Percentiles rank a stretch among this genome's conserved stretches.
phyloP scores from a whole-genome alignment of 345 rosid species.

The Camelina sativa region DNA sequence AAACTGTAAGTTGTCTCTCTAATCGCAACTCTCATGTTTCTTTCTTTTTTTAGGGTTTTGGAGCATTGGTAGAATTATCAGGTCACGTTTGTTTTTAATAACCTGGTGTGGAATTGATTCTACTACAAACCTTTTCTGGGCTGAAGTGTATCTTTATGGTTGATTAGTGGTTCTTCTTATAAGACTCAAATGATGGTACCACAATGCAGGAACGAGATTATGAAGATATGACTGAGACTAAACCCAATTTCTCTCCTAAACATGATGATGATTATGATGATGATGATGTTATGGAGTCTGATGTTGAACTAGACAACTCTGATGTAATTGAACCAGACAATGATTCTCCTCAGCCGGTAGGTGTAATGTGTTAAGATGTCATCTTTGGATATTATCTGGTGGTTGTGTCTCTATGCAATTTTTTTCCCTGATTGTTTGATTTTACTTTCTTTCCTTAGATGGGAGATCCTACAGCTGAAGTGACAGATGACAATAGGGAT shows the following conservation, averaged over 20 bases:
- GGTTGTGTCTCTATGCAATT: constrained; percentile 7
- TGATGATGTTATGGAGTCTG: constrained; percentile 60
- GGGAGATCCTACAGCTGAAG: constrained; percentile 68
- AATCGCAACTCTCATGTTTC: not conserved
- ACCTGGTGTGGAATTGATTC: not conserved
- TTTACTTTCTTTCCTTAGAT: constrained; percentile 52
- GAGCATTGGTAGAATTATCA: not conserved
- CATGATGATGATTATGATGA: constrained; percentile 45
- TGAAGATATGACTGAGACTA: constrained; percentile 52
- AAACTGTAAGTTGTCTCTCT: constrained; percentile 51
- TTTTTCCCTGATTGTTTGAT: constrained; percentile 14
- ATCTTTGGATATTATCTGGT: constrained; percentile 15
- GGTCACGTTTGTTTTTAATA: not conserved
- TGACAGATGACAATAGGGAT: constrained; percentile 72
- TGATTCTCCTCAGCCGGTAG: constrained; percentile 72
- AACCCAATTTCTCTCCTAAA: constrained; percentile 42
- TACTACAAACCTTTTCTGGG: not conserved
- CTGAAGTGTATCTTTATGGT: not conserved
- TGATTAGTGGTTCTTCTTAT: not conserved
- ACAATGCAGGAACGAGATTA: constrained; percentile 52
- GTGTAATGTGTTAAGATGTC: not conserved
- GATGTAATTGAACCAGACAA: constrained; percentile 75
- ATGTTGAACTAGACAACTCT: constrained; percentile 71
- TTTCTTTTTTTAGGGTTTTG: too few relatives aligned
- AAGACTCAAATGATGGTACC: constrained; percentile 4